Evolutionary conservation across 2,329 filamentous ascomycete genomes (phyloP), one percentile per base, ranked within the genome.

Genomic region (Aureobasidium sp.): DNA sequence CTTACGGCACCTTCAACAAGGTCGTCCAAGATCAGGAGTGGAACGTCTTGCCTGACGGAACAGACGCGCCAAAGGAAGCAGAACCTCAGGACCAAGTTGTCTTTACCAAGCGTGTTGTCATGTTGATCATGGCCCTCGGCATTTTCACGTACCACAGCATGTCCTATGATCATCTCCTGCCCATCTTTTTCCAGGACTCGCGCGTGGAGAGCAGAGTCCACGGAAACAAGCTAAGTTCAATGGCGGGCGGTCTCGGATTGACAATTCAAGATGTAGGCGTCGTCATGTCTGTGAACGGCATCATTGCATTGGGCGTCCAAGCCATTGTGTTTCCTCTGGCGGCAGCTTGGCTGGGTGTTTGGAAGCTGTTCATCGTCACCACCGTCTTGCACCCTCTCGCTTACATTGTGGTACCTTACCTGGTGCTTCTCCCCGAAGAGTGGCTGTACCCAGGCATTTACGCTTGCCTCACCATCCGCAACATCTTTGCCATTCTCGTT

Each of bases 61-160:
- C 59, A 2, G 49, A 56, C 27, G 53, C 45, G 12, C 61, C 64
- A 12, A 62, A 73, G 70, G 24, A 72, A 67, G 31, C 68, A 67
- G 47, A 64, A 67, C 19, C 64, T 67, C 8, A 73, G 56, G 71
- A 72, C 15, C 70, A 76, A 31, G 79, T 78, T 63, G 79, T 81
- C 57, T 84, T 87, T 67, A 86, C 81, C 1, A 80, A 77, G 73
- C 83, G 82, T 44, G 86, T 96, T 64, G 78, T 89, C 66, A 86
- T 89, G 73, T 83, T 96, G 59, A 85, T 94, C 42, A 70, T 91
- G n/a, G 88, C 92, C 1, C 77, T 97, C 52, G 90, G 88, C 48
- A 90, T 97, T 65, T 96, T 96, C 76, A 94, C 91, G 5, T 96
- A 96, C 72, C 92, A 97, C 75, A 91, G 88, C 40, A 97, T 97